A percentile compares a stretch with the other conserved stretches of the same genome.
phyloP scores from a whole-genome alignment of 208 protist genomes.

The Leishmania arabica region DNA sequence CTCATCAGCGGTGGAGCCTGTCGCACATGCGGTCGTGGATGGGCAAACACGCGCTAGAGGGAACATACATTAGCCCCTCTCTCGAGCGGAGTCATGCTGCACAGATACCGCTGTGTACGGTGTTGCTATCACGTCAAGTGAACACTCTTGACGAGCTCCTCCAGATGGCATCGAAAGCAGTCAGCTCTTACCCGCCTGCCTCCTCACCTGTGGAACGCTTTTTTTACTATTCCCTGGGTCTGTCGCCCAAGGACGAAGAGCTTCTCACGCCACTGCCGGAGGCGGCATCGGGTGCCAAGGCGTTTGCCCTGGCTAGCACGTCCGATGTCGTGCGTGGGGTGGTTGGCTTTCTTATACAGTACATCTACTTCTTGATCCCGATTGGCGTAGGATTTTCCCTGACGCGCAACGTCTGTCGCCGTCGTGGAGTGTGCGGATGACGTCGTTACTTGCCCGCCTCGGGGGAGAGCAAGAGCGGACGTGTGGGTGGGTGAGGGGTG shows the following conservation, averaged over 20 bases:
- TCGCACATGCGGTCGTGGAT: background rate
- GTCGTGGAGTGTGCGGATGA: background rate
- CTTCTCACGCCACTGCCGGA: background rate
- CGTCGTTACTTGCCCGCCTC: background rate
- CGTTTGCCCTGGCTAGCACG: background rate
- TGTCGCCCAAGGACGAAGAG: constrained; percentile 14
- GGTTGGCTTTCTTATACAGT: constrained; percentile 7
- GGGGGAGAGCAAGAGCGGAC: background rate
- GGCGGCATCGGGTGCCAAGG: background rate
- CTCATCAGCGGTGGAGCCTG: background rate
- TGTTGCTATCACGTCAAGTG: constrained; percentile 16
- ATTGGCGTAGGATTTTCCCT: constrained; percentile 3
- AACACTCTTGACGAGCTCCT: constrained; percentile 5
- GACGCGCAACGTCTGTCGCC: constrained; percentile 15
- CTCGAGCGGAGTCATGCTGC: constrained; percentile 3
- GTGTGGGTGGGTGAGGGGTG: background rate
- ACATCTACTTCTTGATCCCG: constrained; percentile 23
- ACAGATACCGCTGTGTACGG: constrained; percentile 10
- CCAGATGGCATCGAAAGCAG: background rate
- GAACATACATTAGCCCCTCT: background rate
- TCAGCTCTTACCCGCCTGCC: background rate
- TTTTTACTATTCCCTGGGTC: constrained; percentile 10
- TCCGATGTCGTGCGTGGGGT: background rate
- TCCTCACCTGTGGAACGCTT: constrained; percentile 15
- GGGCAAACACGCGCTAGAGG: background rate